Base-by-base conservation (phyloP, 139 green algal species). In the Astrephomene gubernaculifera region DNA sequence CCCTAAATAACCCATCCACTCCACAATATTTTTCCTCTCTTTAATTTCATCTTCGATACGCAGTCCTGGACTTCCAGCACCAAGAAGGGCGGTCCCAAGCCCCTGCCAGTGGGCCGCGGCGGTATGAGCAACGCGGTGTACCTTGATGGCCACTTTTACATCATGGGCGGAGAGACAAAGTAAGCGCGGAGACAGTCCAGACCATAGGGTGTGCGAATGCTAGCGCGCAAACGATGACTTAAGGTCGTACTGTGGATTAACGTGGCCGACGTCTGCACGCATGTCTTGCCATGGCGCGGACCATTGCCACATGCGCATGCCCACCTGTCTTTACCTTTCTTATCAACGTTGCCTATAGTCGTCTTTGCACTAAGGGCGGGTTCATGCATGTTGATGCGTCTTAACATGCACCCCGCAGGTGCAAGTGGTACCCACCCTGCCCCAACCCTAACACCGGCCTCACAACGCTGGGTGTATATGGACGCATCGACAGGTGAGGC, bases 31-130 rank as follows among this genome's bases (percentile, higher is more conserved):
- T n/a, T n/a, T n/a, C n/a, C n/a, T n/a, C n/a, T n/a, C n/a, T n/a
- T n/a, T n/a, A n/a, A n/a, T n/a, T n/a, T 39, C 24, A 36, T 35
- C 19, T 22, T 49, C 9, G 4, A 31, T 12, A 54, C 53, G 43
- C 70, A 78, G 70, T 27, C n/a, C 6, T 78, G 70, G 70, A 78
- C 5, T 0, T 39, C 70, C 31, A 78, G 27, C 70, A 63, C 25
- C 1, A 8, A 78, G 2, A 5, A 9, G 27, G 31, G 63, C 10
- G 44, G 44, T 2, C 70, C 70, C 31, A 33, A 38, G 31, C 7
- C 71, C 3, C 2, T 80, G 45, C 71, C 45, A 0, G 45, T 67
- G 41, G 35, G 43, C n/a, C 71, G 49, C 35, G 71, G 71, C n/a
- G 71, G 71, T 22, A 80, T 67, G 71, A 49, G 71, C 35, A 8